Evolutionary conservation across 306 rosid genomes (phyloP), one percentile per base, ranked within the genome.

Genomic region (Ormosia semicastrata): DNA sequence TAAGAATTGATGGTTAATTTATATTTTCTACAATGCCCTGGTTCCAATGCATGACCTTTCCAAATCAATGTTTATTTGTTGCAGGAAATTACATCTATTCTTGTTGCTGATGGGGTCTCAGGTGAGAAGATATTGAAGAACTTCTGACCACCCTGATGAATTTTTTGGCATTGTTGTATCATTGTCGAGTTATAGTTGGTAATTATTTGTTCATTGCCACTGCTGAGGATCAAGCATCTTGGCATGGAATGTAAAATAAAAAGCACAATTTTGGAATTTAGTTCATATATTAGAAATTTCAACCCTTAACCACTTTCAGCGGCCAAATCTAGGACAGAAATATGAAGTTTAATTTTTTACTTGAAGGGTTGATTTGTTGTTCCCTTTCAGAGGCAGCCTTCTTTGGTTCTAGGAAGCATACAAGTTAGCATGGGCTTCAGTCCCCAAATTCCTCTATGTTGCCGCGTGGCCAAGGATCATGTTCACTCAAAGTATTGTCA

Each of bases 31-130:
- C 36, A 54, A 40, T 62, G 58, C 30, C 33, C 39, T 40, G 13
- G 43, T 57, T 71, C 56, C 34, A 37, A 50, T 76, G 66, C 66
- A 58, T 43, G 44, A 53, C 74, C 57, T 67, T 64, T 36, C 49
- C 30, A 44, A 73, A 47, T 36, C 37, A 18, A 39, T 53, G 49
- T n/a, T 43, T 57, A 30, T 69, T 44, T 73, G 7, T 83, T 91
- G 88, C 97, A 95, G 99, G 99, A 95, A 80, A 79, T 95, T 62
- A 88, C 92, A 53, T 93, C 99, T 33, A 92, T 95, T 84, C 97
- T 95, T 80, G 85, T 85, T 69, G 92, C 89, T 10, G 94, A 89
- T 66, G 99, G 99, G 64, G 97, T 95, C 33, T 89, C 93, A 40
- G 85, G 79, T 67, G 94, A 95, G 65, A 95, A 92, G 81, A 95